Evolutionary conservation across 768 basidiomycete genomes (phyloP), one percentile per base, ranked within the genome.

Genomic region (Scleroderma bovista): DNA sequence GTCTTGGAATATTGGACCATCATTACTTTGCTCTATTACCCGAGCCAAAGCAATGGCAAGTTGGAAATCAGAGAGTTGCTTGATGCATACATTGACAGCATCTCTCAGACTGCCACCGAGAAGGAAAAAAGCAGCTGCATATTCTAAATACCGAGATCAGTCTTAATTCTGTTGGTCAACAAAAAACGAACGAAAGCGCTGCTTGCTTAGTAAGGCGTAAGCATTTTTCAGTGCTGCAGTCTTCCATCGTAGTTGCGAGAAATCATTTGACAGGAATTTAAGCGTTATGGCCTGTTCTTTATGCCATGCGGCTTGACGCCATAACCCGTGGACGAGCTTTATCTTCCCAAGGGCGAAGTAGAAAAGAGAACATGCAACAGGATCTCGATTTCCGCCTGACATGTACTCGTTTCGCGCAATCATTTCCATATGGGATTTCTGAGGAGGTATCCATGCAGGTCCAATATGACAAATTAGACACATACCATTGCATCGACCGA

Each of bases 41-140:
- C 94, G 81, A 12, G 94, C 88, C 23, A 99, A 64, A 1, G 91
- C 86, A 38, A 97, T 66, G 2, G 93, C 96, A 20, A 99, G 75
- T 58, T 95, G 93, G 61, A 94, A 87, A 66, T 99, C 96, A 22
- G 79, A 72, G 19, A 99, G 71, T 47, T 98, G 90, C 57, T 80
- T 87, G 23, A 96, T 62, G 64, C 93, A 94, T 17, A 99, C 87
- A 56, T 81, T 88, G 29, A 93, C 88, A 2, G 95, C 94, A 56
- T 98, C 96, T 66, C 87, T 89, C 32, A 95, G 69, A 38, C 84
- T 83, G 20, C 84, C 86, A 8, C 92, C 95, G 0, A 99, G 79
- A 37, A 99, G 75, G 73, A 99, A 99, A 71, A 99, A 99, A 1
- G 93, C 94, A 1, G 93, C 93, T n/a, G 96, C 94, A 61, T 97